Evolutionary conservation across 2,329 filamentous ascomycete genomes (phyloP).

Genomic region (Pestalotiopsis sp.): DNA sequence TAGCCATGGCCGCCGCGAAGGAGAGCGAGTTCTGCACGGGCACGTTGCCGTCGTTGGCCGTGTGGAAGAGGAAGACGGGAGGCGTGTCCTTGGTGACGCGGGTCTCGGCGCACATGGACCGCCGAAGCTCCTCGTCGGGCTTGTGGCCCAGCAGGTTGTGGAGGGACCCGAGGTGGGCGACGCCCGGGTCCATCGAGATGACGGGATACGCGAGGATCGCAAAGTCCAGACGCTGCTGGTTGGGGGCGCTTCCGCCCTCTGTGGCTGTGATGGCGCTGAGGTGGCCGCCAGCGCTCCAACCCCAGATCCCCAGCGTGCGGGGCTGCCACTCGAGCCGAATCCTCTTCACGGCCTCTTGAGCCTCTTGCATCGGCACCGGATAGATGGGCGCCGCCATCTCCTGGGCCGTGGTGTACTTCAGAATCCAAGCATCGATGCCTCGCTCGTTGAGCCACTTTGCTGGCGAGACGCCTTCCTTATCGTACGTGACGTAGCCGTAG

Average conservation of each 20-base stretch:
- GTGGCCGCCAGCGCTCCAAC: slow-evolving; percentile 27
- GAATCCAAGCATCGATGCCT: slow-evolving; percentile 25
- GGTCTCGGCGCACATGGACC: slow-evolving; percentile 26
- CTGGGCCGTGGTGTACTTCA: slow-evolving; percentile 22
- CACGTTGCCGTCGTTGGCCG: slow-evolving; percentile 28
- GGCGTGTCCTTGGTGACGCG: slow-evolving; percentile 26
- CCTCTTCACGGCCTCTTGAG: slow-evolving; percentile 19
- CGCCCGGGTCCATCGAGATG: slow-evolving; percentile 21
- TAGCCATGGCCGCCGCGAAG: slow-evolving; percentile 28
- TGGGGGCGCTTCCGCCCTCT: neutral
- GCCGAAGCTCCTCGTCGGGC: slow-evolving; percentile 14
- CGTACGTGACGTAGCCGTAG: slow-evolving; percentile 23
- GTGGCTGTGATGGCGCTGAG: slow-evolving; percentile 25
- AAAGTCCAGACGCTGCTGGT: slow-evolving; percentile 21
- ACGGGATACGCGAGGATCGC: slow-evolving; percentile 29
- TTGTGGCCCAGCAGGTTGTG: slow-evolving; percentile 23
- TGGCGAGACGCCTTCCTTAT: slow-evolving; percentile 21
- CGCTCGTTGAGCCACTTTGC: slow-evolving; percentile 25
- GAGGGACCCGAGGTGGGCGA: slow-evolving; percentile 21
- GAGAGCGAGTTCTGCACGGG: slow-evolving; percentile 29
- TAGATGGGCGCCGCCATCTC: slow-evolving; percentile 19
- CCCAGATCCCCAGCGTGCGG: slow-evolving; percentile 26
- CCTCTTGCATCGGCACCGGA: slow-evolving; percentile 22
- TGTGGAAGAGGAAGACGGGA: slow-evolving; percentile 39
- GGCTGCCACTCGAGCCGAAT: slow-evolving; percentile 20